Evolutionary conservation across 306 rosid species (phyloP).

Genomic region (Lathyrus oleraceus): DNA sequence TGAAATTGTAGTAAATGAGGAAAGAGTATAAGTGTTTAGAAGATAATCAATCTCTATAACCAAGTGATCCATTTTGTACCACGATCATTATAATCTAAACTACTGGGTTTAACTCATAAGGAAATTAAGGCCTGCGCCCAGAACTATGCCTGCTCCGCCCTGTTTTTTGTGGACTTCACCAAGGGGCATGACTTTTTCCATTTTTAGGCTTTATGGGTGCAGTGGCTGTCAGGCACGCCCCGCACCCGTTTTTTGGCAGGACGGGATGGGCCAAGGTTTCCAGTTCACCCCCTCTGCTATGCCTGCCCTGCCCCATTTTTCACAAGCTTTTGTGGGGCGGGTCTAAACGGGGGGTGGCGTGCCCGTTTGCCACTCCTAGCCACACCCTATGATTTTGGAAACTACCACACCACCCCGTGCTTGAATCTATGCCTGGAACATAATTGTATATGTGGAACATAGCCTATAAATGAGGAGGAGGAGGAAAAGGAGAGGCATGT

Average conservation of each 20-base stretch:
- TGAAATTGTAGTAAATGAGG: background rate
- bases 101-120: background rate
- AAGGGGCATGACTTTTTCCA: too few species aligned
- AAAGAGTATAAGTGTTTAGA: background rate
- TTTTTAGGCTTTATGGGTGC: too few species aligned
- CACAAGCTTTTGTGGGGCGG: too few species aligned
- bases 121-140: background rate
- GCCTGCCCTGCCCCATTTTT: too few species aligned
- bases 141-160: too few species aligned
- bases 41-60: background rate
- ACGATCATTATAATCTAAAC: background rate
- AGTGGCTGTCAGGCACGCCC: too few species aligned
- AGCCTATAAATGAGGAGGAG: background rate
- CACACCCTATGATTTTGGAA: background rate
- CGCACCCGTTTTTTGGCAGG: too few species aligned
- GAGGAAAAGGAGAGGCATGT: background rate
- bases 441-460: background rate
- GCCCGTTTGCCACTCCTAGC: too few species aligned
- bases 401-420: background rate
- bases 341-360: too few species aligned
- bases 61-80: background rate
- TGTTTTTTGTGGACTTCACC: too few species aligned
- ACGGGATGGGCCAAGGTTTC: too few species aligned
- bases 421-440: background rate
- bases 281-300: too few species aligned